phyloP scores from a whole-genome alignment of 352 stramenopile species.

The Phytopythium oedochilum region DNA sequence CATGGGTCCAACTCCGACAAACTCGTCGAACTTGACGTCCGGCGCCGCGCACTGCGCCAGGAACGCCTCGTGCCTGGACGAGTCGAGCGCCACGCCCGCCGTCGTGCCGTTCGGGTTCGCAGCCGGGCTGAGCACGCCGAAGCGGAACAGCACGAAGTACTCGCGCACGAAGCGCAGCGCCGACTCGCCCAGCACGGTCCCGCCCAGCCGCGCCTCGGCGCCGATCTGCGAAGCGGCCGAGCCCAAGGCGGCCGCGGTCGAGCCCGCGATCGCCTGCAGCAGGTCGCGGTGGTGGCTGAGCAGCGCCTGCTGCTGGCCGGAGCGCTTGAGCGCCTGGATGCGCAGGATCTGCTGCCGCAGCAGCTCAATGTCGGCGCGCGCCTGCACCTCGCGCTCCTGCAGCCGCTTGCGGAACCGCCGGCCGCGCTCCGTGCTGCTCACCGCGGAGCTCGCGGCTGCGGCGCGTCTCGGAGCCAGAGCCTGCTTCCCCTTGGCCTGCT shows the following conservation, averaged over 20 bases:
- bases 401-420: slow-evolving; percentile 5
- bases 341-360: slow-evolving; percentile 6
- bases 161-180: slow-evolving; percentile 22
- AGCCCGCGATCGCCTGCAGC: background rate
- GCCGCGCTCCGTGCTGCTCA: slow-evolving; percentile 4
- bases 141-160: slow-evolving; percentile 17
- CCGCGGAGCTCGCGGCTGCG: background rate
- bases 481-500: background rate
- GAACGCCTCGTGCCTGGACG: slow-evolving; percentile 7
- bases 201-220: background rate
- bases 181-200: slow-evolving; percentile 6
- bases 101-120: background rate
- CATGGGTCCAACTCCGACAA: background rate
- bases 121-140: slow-evolving; percentile 6
- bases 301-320: background rate
- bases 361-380: slow-evolving; percentile 4
- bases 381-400: slow-evolving; percentile 4
- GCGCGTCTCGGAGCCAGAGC: background rate
- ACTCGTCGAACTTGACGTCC: slow-evolving; percentile 11
- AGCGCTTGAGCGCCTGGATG: background rate
- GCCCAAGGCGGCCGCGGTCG: background rate
- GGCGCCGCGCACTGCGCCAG: slow-evolving; percentile 2
- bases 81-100: background rate
- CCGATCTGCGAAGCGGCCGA: background rate
- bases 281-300: background rate